Evolutionary conservation across 768 basidiomycete genomes (phyloP).

Genomic region (Leccinum rimulosum): DNA sequence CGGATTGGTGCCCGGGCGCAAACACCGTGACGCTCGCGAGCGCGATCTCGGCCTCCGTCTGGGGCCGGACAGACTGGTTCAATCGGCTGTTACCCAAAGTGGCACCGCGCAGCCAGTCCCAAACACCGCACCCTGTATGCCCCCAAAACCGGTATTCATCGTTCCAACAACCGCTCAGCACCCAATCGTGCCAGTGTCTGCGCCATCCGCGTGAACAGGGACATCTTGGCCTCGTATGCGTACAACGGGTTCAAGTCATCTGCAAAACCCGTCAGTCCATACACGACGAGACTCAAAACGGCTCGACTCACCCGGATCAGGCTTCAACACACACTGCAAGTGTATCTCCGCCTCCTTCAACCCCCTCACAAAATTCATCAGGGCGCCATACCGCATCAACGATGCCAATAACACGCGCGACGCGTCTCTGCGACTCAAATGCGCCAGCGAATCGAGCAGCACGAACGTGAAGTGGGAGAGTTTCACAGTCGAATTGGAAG

Average conservation of each 20-base stretch:
- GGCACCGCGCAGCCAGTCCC: slow-evolving; percentile 68
- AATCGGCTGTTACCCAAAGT: slow-evolving; percentile 59
- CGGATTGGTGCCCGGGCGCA: slow-evolving; percentile 53
- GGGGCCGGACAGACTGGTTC: slow-evolving; percentile 55
- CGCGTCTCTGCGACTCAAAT: slow-evolving; percentile 68
- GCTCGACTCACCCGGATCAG: slow-evolving; percentile 75
- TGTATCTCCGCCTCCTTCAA: slow-evolving; percentile 79
- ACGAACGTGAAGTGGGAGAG: too few species aligned
- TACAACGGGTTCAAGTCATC: slow-evolving; percentile 90
- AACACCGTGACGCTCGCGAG: slow-evolving; percentile 50
- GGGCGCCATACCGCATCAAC: slow-evolving; percentile 70
- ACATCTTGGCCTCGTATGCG: slow-evolving; percentile 94
- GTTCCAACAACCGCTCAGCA: slow-evolving; percentile 82
- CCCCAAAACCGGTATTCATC: slow-evolving; percentile 79
- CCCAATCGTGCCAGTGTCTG: slow-evolving; percentile 81
- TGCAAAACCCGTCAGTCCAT: slow-evolving; percentile 26
- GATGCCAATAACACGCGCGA: slow-evolving; percentile 57
- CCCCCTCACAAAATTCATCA: slow-evolving; percentile 78
- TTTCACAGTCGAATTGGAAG: too few species aligned
- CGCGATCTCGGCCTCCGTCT: slow-evolving; percentile 62
- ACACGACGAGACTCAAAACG: slow-evolving; percentile 2
- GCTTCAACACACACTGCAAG: slow-evolving; percentile 74
- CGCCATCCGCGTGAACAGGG: slow-evolving; percentile 80
- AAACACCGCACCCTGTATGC: slow-evolving; percentile 80
- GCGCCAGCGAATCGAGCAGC: slow-evolving; percentile 77